Percentiles rank a stretch among this genome's conserved stretches.
Evolutionary conservation across 2,329 filamentous ascomycete genomes (phyloP).

Genomic region (Clarireedia hainanense): DNA sequence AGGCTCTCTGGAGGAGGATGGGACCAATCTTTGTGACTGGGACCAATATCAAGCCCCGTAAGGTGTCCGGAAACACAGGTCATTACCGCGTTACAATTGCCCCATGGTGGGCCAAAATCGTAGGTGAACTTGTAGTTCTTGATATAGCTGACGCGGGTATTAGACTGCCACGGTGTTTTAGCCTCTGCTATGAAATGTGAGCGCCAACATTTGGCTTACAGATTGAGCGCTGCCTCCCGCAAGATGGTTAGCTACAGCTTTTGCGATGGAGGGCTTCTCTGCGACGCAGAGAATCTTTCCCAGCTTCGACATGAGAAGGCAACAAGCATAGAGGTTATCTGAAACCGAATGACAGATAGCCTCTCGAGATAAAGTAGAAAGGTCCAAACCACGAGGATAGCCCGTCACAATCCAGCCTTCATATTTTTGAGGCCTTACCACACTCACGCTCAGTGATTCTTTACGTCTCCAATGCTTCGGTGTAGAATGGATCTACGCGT

Average conservation of each 20-base stretch:
- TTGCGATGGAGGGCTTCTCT: constrained; percentile 91
- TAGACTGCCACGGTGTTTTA: constrained; percentile 14
- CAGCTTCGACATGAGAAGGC: constrained; percentile 9
- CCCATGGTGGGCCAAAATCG: constrained; percentile 75
- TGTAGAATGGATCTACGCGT: no score
- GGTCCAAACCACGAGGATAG: neutral
- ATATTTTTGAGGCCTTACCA: no score
- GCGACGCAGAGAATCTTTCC: constrained; percentile 64
- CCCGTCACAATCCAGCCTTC: no score
- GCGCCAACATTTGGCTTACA: constrained; percentile 40
- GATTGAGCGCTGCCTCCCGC: constrained; percentile 66
- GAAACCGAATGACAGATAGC: no score
- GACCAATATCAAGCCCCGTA: constrained; percentile 68
- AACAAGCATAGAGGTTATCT: neutral
- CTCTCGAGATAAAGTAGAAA: neutral
- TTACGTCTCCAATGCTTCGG: no score
- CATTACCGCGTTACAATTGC: constrained; percentile 80
- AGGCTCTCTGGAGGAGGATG: constrained; percentile 70
- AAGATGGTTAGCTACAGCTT: constrained; percentile 84
- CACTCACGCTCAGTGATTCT: no score
- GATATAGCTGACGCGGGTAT: constrained; percentile 51
- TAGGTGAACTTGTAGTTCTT: constrained; percentile 95
- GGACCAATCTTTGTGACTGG: constrained; percentile 64
- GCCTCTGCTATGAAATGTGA: constrained; percentile 1
- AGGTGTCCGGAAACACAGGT: constrained; percentile 89